Evolutionary conservation across 768 basidiomycete genomes (phyloP), one percentile per base, ranked within the genome.

Genomic region (Lactarius akahatsu): DNA sequence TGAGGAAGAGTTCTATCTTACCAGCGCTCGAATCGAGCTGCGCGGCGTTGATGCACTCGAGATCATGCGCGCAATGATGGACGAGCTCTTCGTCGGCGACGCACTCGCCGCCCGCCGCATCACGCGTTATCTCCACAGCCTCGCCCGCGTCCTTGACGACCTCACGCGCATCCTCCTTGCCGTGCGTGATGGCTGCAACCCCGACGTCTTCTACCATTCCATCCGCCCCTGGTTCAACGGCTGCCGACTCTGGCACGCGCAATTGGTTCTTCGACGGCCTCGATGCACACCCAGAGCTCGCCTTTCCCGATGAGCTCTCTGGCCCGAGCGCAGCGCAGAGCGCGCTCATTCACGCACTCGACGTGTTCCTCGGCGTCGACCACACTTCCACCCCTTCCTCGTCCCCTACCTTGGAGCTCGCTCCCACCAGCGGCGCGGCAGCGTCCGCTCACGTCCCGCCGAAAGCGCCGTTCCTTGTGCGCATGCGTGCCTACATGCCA

Each of bases 11-110:
- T 98, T 98, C 73, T 97, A 92, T 78, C 82, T 96, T 56, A 82
- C 87, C 57, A 94, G 94, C 0, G 86, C 92, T 2, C 85, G 91
- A 2, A 92, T 95, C 72, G 96, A 98, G 75, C 82, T 96, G n/a
- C 83, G 85, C 28, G 95, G 94, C 16, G 92, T 91, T 1, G 85
- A 88, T 60, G 92, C 90, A 0, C 85, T 98, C 23, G 82, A 86
- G 45, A 79, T 95, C 61, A 96, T 97, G 91, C 85, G 90, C 2
- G 78, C 82, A 2, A 90, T 86, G 1, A 88, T 96, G 83, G 93
- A 96, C 78, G 95, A 96, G 75, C 81, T 88, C 34, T 96, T 94
- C 81, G 84, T 96, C 58, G 80, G 80, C 34, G 86, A 87, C 73
- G 68, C 73, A 9, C 76, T 82, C 34, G 80, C 86, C 20, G 65